Base-by-base conservation (phyloP, 495 filamentous ascomycete species). In the Cenococcum geophilum region DNA sequence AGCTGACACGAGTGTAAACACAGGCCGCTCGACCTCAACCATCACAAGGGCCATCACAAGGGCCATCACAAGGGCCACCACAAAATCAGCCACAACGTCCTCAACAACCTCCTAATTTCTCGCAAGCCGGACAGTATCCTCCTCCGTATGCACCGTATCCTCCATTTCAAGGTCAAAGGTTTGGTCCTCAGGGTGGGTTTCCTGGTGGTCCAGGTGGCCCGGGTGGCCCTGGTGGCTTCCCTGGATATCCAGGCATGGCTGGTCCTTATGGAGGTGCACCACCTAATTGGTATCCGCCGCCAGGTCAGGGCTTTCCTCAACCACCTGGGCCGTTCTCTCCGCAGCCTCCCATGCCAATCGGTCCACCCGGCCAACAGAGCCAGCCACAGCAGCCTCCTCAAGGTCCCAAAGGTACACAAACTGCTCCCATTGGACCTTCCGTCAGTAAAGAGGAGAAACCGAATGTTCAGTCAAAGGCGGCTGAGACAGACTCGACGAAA, bases 231-330 rank as follows among this genome's bases (percentile, higher is more conserved):
- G 71, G 73, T 49, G 70, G 67, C 0, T 69, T 70, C 20, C 73
- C 65, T 36, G 80, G 80, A 9, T 86, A 81, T 63, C 80, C 79
- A 36, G 80, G 79, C 42, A 80, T 82, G 75, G 82, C 80, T 27
- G 67, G 60, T 4, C 49, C 50, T 35, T 66, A 62, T 59, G 70
- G 67, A 32, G 84, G 85, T 55, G 78, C 82, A 49, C 87, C 83
- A 11, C 84, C 81, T 45, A 87, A 85, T 20, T 95, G 90, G 90
- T 91, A 83, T 73, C 86, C 84, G 69, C 87, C 82, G 27, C 84
- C 89, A 11, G 86, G 84, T n/a, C 89, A 91, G 72, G 86, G 85
- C 9, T 96, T 91, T 68, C 86, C 83, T 42, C 82, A 79, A n/a
- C 64, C 58, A 23, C 72, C 71, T 40, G 72, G 72, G 16, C 71